Evolutionary conservation across 164 flowering plant species (phyloP).

Genomic region (Liriodendron chinense): DNA sequence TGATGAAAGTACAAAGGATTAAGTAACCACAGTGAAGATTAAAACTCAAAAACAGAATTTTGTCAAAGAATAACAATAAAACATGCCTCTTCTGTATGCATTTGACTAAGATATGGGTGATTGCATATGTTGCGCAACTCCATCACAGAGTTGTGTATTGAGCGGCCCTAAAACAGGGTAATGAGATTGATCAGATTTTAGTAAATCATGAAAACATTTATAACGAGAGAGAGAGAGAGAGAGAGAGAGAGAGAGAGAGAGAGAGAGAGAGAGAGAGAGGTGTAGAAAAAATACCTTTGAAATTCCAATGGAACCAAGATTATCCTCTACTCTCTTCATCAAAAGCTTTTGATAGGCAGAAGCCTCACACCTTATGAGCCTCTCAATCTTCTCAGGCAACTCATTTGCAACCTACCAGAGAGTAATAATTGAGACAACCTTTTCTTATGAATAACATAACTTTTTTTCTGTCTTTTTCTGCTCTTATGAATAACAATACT

Average conservation of each 20-base stretch:
- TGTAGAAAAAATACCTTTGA: constrained; percentile 51
- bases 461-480: no score
- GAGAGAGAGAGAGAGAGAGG: no score
- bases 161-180: constrained; percentile 50
- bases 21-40: background rate
- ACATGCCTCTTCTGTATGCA: constrained; percentile 89
- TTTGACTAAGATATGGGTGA: constrained; percentile 97
- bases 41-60: background rate
- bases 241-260: no score
- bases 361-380: constrained; percentile 94
- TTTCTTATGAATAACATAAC: no score
- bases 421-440: background rate
- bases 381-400: constrained; percentile 97
- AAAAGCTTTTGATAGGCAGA: constrained; percentile 97
- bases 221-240: background rate
- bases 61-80: constrained; percentile 4
- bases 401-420: constrained; percentile 84
- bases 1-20: background rate
- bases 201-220: background rate
- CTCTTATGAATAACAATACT: no score
- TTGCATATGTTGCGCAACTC: constrained; percentile 98
- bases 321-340: constrained; percentile 97
- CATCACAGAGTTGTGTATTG: constrained; percentile 97
- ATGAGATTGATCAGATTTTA: background rate
- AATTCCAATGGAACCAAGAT: constrained; percentile 87